Evolutionary conservation across 306 rosid species (phyloP).

Genomic region (Rubus parviflorus): DNA sequence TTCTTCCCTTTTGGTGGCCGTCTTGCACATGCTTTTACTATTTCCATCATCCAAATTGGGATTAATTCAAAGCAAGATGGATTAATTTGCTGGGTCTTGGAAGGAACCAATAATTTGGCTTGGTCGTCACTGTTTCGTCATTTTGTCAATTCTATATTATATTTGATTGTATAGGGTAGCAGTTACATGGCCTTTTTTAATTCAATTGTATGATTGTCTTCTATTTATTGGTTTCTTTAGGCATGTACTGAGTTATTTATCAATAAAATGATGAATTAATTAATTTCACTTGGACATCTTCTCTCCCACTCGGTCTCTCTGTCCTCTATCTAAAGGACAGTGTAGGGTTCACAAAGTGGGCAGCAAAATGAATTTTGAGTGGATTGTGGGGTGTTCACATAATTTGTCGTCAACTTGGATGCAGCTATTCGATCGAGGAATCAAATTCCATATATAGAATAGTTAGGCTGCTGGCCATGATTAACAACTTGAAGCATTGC

Average conservation of each 20-base stretch:
- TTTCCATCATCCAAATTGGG: constrained; percentile 23
- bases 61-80: not conserved
- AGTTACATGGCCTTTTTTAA: not conserved
- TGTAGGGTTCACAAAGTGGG: constrained; percentile 1
- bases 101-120: constrained; percentile 9
- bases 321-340: not conserved
- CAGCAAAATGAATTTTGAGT: not conserved
- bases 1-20: constrained; percentile 35
- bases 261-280: constrained; percentile 11
- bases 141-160: not conserved
- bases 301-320: not conserved
- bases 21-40: constrained; percentile 51
- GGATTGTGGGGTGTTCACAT: constrained; percentile 1
- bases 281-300: no score
- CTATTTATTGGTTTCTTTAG: constrained; percentile 3
- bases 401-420: not conserved
- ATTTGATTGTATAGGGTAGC: constrained; percentile 1
- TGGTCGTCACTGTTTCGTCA: constrained; percentile 8
- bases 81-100: not conserved
- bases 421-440: not conserved
- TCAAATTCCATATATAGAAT: not conserved
- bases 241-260: not conserved
- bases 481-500: not conserved
- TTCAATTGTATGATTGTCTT: constrained; percentile 12
- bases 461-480: not conserved